Evolutionary conservation across 2,329 filamentous ascomycete genomes (phyloP).

Genomic region (Fusarium sp.): DNA sequence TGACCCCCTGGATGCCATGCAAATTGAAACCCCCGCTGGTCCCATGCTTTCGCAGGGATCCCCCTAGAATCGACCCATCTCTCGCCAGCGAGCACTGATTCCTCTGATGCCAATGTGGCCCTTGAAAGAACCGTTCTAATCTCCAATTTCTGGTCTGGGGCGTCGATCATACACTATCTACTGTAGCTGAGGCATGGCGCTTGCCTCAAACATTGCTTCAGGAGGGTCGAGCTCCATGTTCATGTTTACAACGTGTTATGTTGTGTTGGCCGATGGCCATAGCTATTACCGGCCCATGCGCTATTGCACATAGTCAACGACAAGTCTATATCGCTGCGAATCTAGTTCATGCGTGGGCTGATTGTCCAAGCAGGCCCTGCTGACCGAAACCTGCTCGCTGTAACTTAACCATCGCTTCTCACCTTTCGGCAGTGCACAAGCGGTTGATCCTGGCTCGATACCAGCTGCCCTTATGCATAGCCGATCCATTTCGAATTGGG

Average conservation of each 20-base stretch:
- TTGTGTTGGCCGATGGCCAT: slow-evolving; percentile 4
- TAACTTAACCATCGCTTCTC: slow-evolving; percentile 43
- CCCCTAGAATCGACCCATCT: slow-evolving; percentile 41
- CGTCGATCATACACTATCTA: slow-evolving; percentile 51
- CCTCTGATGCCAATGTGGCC: slow-evolving; percentile 45
- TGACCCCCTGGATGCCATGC: slow-evolving; percentile 33
- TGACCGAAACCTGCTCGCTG: slow-evolving; percentile 45
- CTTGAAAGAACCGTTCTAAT: slow-evolving; percentile 29
- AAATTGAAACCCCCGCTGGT: slow-evolving; percentile 3
- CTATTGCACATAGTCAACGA: not conserved
- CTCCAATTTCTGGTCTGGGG: slow-evolving; percentile 47
- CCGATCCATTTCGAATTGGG: slow-evolving; percentile 33
- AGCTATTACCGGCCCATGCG: slow-evolving; percentile 12
- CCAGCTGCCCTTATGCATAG: slow-evolving; percentile 29
- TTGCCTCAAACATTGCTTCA: slow-evolving; percentile 35
- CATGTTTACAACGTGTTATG: not conserved
- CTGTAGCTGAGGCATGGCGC: slow-evolving; percentile 48
- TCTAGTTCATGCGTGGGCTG: slow-evolving; percentile 50
- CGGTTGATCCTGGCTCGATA: slow-evolving; percentile 41
- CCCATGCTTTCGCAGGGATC: slow-evolving; percentile 32
- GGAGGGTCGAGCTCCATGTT: slow-evolving; percentile 26
- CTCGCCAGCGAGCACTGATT: slow-evolving; percentile 46
- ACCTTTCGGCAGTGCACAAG: slow-evolving; percentile 37
- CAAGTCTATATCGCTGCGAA: slow-evolving; percentile 31
- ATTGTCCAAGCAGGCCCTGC: slow-evolving; percentile 33